A percentile compares a stretch with the other conserved stretches of the same genome.
Evolutionary conservation across 139 green algal species (phyloP).

Genomic region (Chlorella vulgaris): DNA sequence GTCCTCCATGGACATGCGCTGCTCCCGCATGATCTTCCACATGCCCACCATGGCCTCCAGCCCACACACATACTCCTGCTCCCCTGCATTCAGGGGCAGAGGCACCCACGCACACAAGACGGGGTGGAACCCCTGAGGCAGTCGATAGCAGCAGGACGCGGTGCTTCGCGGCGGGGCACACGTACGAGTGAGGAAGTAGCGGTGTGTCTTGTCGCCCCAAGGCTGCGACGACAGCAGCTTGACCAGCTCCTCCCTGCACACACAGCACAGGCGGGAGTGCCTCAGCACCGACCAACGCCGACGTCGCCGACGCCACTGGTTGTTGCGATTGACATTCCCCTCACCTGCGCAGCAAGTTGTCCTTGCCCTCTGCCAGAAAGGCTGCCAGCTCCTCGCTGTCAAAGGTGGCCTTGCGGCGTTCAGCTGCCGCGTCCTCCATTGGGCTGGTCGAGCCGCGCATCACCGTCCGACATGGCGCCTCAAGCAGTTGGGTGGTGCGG

Average conservation of each 20-base stretch:
- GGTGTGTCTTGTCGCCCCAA: constrained; percentile 82
- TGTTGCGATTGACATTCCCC: too few relatives aligned
- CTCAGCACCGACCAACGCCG: background rate
- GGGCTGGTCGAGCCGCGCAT: constrained; percentile 14
- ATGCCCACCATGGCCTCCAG: constrained; percentile 79
- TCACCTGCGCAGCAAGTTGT: constrained; percentile 72
- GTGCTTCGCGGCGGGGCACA: too few relatives aligned
- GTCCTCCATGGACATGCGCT: constrained; percentile 79
- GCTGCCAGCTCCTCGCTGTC: constrained; percentile 63
- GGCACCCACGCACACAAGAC: too few relatives aligned
- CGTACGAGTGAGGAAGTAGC: constrained; percentile 80
- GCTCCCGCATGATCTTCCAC: constrained; percentile 77
- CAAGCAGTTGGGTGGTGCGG: constrained; percentile 11
- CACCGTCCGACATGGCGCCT: background rate
- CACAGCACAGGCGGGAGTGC: too few relatives aligned
- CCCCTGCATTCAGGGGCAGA: too few relatives aligned
- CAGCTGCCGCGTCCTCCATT: constrained; percentile 48
- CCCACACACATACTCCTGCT: constrained; percentile 83
- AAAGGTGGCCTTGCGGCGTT: constrained; percentile 75
- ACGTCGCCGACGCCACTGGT: too few relatives aligned
- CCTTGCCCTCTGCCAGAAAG: constrained; percentile 73
- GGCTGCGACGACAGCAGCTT: constrained; percentile 57
- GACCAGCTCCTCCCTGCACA: constrained; percentile 63
- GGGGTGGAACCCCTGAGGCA: too few relatives aligned
- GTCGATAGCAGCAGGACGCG: too few relatives aligned